Evolutionary conservation across 805 yeast species (phyloP), one percentile per base, ranked within the genome.

Genomic region (Candida easanensis): DNA sequence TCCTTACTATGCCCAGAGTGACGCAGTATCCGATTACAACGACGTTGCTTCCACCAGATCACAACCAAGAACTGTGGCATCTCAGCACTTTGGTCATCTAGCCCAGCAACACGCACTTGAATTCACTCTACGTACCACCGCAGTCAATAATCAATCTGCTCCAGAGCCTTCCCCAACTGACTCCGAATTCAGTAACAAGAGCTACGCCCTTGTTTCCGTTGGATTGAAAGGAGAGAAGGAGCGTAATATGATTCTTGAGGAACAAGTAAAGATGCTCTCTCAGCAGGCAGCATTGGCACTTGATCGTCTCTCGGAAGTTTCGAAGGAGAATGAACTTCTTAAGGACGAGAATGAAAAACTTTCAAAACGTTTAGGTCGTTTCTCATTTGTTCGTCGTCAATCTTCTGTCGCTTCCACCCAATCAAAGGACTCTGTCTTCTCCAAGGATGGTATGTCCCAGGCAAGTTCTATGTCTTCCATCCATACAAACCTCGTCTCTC

Each of bases 271-370:
- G 33, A 44, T 53, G 31, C 39, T 58, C 10, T 47, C 59, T 5
- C 53, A 50, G 9, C 62, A 58, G 19, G 63, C 62, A 11, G 52
- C 61, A 1, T 9, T 42, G 33, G 61, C 61, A 4, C 41, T 58
- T 28, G 63, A 58, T 35, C 42, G 44, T 34, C 41, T 57, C 18
- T 49, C 50, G 4, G 62, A 56, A n/a, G 44, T 46, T 3, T 31
- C 41, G 5, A 54, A 46, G 33, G 56, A 50, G 30, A 54, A 57
- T 26, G 51, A 50, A 3, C 17, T 22, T 1, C 23, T 58, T 30
- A 53, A 37, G 27, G 41, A 34, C 14, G 54, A 57, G 33, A 56
- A 54, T 17, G 39, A 49, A 8, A 38, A 41, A 8, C 31, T 53
- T 22, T n/a, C 13, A 15, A 48, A 39, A 41, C 35, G 46, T 25